Evolutionary conservation across 805 yeast species (phyloP).

Genomic region (Grigorovia humatica): DNA sequence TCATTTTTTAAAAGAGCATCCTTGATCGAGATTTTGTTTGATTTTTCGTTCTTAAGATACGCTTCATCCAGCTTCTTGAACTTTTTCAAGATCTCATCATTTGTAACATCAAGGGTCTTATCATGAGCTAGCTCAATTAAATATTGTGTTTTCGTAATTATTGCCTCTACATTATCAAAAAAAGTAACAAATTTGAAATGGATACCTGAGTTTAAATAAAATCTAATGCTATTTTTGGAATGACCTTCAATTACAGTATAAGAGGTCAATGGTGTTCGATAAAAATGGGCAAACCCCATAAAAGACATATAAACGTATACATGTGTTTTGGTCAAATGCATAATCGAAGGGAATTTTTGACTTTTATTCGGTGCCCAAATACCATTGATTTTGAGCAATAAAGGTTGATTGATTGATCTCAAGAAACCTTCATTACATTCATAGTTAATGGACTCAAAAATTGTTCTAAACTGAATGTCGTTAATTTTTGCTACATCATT

Average conservation of each 20-base stretch:
- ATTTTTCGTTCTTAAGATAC: slow-evolving; percentile 9
- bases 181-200: slow-evolving; percentile 39
- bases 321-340: slow-evolving; percentile 49
- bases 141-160: slow-evolving; percentile 47
- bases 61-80: slow-evolving; percentile 17
- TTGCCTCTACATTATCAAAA: slow-evolving; percentile 46
- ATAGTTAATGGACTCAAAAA: slow-evolving; percentile 44
- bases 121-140: slow-evolving; percentile 42
- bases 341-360: slow-evolving; percentile 63
- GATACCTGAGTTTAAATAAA: slow-evolving; percentile 8
- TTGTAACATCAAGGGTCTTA: slow-evolving; percentile 10
- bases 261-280: slow-evolving; percentile 36
- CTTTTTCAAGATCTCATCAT: slow-evolving; percentile 27
- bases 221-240: slow-evolving; percentile 4
- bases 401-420: slow-evolving; percentile 42
- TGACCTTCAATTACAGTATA: slow-evolving; percentile 43
- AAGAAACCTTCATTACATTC: slow-evolving; percentile 1
- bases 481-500: slow-evolving; percentile 46
- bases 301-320: slow-evolving; percentile 57
- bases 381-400: slow-evolving; percentile 51
- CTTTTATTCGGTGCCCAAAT: slow-evolving; percentile 57
- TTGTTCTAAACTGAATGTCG: slow-evolving; percentile 67
- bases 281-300: slow-evolving; percentile 59
- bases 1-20: too few species aligned
- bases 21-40: slow-evolving; percentile 3